A percentile compares a stretch with the other conserved stretches of the same genome.
Evolutionary conservation across 495 filamentous ascomycete genomes (phyloP).

Genomic region (Tuber brumale): DNA sequence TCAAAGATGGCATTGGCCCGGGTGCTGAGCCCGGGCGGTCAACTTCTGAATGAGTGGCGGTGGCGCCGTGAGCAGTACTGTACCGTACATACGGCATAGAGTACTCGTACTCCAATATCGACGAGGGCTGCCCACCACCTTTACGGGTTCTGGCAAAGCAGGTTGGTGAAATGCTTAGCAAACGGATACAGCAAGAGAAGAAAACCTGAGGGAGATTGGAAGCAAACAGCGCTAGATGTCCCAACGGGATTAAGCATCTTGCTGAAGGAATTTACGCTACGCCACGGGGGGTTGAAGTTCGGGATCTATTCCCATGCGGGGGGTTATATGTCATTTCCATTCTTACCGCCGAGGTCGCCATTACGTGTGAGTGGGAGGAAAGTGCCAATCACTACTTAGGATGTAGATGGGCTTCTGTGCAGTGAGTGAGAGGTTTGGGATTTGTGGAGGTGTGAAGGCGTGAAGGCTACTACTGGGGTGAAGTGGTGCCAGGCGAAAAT

Average conservation of each 20-base stretch:
- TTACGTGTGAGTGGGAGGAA: background rate
- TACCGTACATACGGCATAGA: too few species aligned
- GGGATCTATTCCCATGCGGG: background rate
- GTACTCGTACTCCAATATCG: conserved; percentile 41
- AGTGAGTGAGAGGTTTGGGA: conserved; percentile 13
- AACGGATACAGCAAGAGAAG: conserved; percentile 16
- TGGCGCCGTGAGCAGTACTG: too few species aligned
- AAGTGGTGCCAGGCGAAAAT: conserved; percentile 17
- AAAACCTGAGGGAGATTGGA: conserved; percentile 29
- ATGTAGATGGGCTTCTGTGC: background rate
- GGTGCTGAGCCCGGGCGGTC: too few species aligned
- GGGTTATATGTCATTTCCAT: background rate
- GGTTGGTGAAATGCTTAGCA: conserved; percentile 10
- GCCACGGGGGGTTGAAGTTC: conserved; percentile 41
- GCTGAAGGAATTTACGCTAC: conserved; percentile 40
- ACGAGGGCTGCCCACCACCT: conserved; percentile 33
- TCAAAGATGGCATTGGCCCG: too few species aligned
- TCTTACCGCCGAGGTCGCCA: background rate
- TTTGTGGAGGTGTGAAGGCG: conserved; percentile 1
- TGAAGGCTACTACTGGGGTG: conserved; percentile 3
- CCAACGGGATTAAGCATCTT: conserved; percentile 42
- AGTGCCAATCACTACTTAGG: conserved; percentile 28
- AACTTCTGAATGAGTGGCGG: too few species aligned
- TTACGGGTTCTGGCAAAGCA: background rate
- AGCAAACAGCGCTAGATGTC: conserved; percentile 39